Percentiles rank a stretch among this genome's conserved stretches.
These are phyloP conservation scores for Penicillium frequentans DNA, from an alignment of 2,329 filamentous ascomycete species.

Conservation along the genomic window DNA sequence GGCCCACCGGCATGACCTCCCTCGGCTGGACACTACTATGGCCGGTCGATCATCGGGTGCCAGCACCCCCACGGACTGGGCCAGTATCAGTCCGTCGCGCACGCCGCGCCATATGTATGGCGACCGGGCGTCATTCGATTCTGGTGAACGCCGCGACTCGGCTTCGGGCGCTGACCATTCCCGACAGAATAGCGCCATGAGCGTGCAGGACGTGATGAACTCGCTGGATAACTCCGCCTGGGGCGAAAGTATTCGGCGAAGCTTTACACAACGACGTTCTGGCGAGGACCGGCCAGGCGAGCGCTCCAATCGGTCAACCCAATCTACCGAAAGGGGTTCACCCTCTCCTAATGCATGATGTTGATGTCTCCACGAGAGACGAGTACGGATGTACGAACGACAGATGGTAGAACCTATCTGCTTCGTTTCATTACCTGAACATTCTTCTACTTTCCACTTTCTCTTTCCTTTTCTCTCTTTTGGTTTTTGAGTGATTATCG, in stretches of 20 bases:
- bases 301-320: neutral
- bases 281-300: constrained; percentile 11
- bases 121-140: constrained; percentile 34
- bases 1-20: constrained; percentile 39
- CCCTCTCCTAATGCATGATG: constrained; percentile 12
- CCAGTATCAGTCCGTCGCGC: constrained; percentile 54
- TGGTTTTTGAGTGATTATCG: neutral
- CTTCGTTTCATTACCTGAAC: constrained; percentile 5
- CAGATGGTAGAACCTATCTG: neutral
- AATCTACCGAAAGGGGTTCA: constrained; percentile 5
- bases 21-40: constrained; percentile 48
- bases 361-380: constrained; percentile 6
- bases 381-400: constrained; percentile 6
- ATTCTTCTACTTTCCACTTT: constrained; percentile 4
- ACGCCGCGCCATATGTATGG: constrained; percentile 32
- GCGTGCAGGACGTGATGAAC: constrained; percentile 74
- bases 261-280: constrained; percentile 68
- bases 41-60: constrained; percentile 37
- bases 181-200: constrained; percentile 68
- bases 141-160: constrained; percentile 20
- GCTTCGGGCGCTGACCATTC: constrained; percentile 43
- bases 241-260: constrained; percentile 88
- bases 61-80: constrained; percentile 46
- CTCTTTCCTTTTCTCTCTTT: constrained; percentile 1
- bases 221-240: constrained; percentile 87